phyloP scores from a whole-genome alignment of 2,329 filamentous ascomycete genomes.

The Elsinoe necatrix region DNA sequence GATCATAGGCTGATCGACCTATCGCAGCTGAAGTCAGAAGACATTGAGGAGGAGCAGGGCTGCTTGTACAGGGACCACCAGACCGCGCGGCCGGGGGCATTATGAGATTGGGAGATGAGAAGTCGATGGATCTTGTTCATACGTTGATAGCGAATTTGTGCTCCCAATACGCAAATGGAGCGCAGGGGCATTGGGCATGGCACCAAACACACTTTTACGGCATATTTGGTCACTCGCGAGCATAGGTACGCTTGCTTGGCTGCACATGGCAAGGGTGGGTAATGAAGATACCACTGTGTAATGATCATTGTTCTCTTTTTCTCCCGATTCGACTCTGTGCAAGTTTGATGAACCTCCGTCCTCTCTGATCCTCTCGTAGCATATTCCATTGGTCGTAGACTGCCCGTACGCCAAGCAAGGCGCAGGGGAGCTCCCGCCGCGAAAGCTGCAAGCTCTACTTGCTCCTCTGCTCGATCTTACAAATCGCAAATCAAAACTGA shows the following conservation, averaged over 20 bases:
- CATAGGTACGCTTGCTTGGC: neutral
- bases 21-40: neutral
- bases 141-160: constrained; percentile 2
- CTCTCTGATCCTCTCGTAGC: too few species aligned
- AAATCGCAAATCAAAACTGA: too few species aligned
- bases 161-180: neutral
- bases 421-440: neutral
- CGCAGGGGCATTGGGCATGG: constrained; percentile 3
- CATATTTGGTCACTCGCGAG: neutral
- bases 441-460: neutral
- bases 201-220: neutral
- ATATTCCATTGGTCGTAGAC: too few species aligned
- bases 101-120: neutral
- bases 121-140: neutral
- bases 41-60: neutral
- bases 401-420: neutral
- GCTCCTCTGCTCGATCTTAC: neutral
- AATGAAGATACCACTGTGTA: constrained; percentile 15
- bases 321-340: too few species aligned
- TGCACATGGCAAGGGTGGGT: constrained; percentile 5
- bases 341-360: too few species aligned
- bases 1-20: neutral
- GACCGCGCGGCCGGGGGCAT: neutral
- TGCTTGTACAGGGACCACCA: constrained; percentile 7
- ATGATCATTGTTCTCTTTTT: constrained; percentile 6